Evolutionary conservation across 768 basidiomycete species (phyloP), one percentile per base, ranked within the genome.

Genomic region (Tulasnella sp.): DNA sequence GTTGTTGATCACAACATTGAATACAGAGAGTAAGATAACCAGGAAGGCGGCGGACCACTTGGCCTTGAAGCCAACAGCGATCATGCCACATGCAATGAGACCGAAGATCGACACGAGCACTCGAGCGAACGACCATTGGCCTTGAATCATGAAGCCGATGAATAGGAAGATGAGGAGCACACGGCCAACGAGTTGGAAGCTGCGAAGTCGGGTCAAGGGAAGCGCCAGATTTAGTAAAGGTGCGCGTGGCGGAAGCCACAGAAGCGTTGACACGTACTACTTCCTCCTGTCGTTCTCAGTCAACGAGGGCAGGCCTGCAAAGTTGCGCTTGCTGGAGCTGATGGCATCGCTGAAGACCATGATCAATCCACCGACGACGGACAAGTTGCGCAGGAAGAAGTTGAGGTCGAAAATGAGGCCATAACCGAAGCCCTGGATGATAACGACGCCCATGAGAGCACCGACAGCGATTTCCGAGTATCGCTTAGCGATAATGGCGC

Each of bases 271-370:
- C 19, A 88, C 93, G 81, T 81, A 99, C 96, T 99, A 99, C 93
- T 98, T 98, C 87, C 94, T 94, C 87, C 97, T 91, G 86, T 99
- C 98, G 1, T 91, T 97, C 86, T 99, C 98, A 84, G 92, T 95
- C 78, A 99, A 89, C 44, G 90, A 88, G 1, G 97, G 96, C 2
- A 99, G 87, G 71, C 96, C 97, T 16, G 97, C 97, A 82, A 99
- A 99, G 68, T 92, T 87, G 82, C 92, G 91, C 87, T 93, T 96
- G 85, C 92, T 90, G 31, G 91, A 93, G 79, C 94, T 89, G 90
- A 99, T 93, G 1, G 95, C 94, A 85, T 99, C 98, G 81, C 93
- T 96, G 86, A 99, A 96, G 36, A 99, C 97, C 98, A 99, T 99
- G 86, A 99, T 92, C 71, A 99, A 91, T 77, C 98, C 98, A 78